A percentile compares a stretch with the other conserved stretches of the same genome.
Evolutionary conservation across 78 protist species (phyloP).

Genomic region (Mantamonas sphyraenae): DNA sequence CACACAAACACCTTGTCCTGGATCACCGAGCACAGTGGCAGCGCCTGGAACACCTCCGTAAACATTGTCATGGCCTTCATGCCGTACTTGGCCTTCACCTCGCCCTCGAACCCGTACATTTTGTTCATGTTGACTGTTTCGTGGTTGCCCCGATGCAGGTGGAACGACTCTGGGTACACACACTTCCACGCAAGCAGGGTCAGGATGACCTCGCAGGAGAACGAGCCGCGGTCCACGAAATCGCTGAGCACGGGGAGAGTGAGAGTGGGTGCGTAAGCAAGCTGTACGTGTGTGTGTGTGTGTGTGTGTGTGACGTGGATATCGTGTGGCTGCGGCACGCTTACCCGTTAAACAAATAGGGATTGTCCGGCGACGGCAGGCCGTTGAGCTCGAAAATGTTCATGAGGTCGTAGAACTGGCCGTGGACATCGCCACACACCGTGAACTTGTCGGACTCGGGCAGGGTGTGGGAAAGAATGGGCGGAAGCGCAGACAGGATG

Average conservation of each 20-base stretch:
- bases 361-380: constrained; percentile 45
- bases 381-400: constrained; percentile 85
- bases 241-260: constrained; percentile 40
- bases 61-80: constrained; percentile 22
- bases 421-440: constrained; percentile 92
- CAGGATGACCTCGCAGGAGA: constrained; percentile 67
- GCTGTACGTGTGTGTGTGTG: not conserved
- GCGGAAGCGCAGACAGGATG: not conserved
- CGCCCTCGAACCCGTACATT: constrained; percentile 91
- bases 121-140: constrained; percentile 74
- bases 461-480: constrained; percentile 31
- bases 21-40: constrained; percentile 73
- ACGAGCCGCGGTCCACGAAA: constrained; percentile 81
- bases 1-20: constrained; percentile 35
- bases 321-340: no score
- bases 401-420: constrained; percentile 79
- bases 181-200: constrained; percentile 68
- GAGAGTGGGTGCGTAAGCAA: not conserved
- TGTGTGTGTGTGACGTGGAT: no score
- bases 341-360: constrained; percentile 92
- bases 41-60: constrained; percentile 60
- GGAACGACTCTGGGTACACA: constrained; percentile 67
- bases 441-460: constrained; percentile 56
- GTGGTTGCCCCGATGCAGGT: constrained; percentile 87
- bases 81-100: constrained; percentile 63